These are phyloP conservation scores for Sordariomycetes sp. DNA, from an alignment of 2,329 filamentous ascomycete genomes.

Conservation along the genomic window DNA sequence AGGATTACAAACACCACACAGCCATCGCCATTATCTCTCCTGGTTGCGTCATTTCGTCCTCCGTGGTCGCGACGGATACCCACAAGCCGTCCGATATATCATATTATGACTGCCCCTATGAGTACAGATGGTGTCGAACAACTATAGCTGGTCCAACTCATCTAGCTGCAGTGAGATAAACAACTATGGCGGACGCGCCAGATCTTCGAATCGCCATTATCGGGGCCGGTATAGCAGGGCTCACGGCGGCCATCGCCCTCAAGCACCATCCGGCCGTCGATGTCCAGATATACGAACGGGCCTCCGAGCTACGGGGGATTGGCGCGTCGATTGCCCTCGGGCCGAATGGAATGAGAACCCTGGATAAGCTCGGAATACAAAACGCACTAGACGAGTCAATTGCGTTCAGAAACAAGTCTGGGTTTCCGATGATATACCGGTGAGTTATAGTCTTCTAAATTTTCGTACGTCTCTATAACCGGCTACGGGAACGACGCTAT, in stretches of 20 bases:
- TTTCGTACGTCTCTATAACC: background rate
- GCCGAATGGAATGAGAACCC: slow-evolving; percentile 39
- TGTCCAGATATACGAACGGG: slow-evolving; percentile 38
- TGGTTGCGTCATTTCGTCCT: too few relatives aligned
- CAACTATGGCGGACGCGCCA: background rate
- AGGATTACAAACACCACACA: too few relatives aligned
- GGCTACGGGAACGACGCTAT: background rate
- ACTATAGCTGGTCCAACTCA: background rate
- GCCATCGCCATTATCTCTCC: too few relatives aligned
- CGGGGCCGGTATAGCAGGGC: slow-evolving; percentile 39
- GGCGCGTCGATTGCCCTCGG: slow-evolving; percentile 38
- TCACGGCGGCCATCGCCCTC: slow-evolving; percentile 34
- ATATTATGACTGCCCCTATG: too few relatives aligned
- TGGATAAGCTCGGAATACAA: slow-evolving; percentile 36
- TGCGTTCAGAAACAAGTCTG: slow-evolving; percentile 27
- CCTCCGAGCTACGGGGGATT: slow-evolving; percentile 32
- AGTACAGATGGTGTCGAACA: too few relatives aligned
- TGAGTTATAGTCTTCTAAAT: slow-evolving; percentile 9
- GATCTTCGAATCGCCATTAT: slow-evolving; percentile 26
- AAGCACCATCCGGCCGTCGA: slow-evolving; percentile 26
- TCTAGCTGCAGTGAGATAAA: background rate
- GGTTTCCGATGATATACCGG: slow-evolving; percentile 33
- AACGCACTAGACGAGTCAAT: slow-evolving; percentile 29
- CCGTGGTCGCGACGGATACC: too few relatives aligned
- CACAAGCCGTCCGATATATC: too few relatives aligned